Evolutionary conservation across 116 monocot genomes (phyloP).

Genomic region (Dioscorea cayenensis): DNA sequence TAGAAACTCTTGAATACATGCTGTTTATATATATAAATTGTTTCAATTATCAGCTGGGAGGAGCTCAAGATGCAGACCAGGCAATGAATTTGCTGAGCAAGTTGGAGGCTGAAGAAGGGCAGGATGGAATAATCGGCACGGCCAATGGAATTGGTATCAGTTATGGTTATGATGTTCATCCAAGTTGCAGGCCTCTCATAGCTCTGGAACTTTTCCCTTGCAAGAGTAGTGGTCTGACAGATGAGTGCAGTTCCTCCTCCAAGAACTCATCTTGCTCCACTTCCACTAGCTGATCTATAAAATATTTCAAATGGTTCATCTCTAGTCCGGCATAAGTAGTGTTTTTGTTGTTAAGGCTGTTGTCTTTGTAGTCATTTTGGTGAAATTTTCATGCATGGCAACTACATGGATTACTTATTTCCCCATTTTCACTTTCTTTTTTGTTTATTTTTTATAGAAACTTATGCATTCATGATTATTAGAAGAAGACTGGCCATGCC

Average conservation of each 20-base stretch:
- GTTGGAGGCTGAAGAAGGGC: constrained; percentile 9
- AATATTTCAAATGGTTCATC: neutral
- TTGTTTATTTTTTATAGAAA: neutral
- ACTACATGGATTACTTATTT: neutral
- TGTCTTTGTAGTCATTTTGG: neutral
- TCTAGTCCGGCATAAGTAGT: neutral
- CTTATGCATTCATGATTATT: too few species aligned
- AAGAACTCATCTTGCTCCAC: constrained; percentile 47
- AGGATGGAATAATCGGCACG: constrained; percentile 1
- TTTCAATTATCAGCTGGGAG: neutral
- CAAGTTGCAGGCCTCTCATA: constrained; percentile 27
- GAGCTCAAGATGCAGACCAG: constrained; percentile 13
- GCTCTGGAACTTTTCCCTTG: constrained; percentile 46
- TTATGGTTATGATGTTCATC: neutral
- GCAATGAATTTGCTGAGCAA: constrained; percentile 26
- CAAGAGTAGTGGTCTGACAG: constrained; percentile 33
- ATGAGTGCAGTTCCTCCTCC: constrained; percentile 37
- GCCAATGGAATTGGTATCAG: neutral
- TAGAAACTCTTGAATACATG: neutral
- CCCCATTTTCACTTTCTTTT: neutral
- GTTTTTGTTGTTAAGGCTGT: neutral
- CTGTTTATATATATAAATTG: neutral
- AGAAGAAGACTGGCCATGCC: too few species aligned
- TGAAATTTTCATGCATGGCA: neutral
- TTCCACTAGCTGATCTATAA: constrained; percentile 31